Evolutionary conservation across 768 basidiomycete species (phyloP).

Genomic region (Phaffia tasmanica): DNA sequence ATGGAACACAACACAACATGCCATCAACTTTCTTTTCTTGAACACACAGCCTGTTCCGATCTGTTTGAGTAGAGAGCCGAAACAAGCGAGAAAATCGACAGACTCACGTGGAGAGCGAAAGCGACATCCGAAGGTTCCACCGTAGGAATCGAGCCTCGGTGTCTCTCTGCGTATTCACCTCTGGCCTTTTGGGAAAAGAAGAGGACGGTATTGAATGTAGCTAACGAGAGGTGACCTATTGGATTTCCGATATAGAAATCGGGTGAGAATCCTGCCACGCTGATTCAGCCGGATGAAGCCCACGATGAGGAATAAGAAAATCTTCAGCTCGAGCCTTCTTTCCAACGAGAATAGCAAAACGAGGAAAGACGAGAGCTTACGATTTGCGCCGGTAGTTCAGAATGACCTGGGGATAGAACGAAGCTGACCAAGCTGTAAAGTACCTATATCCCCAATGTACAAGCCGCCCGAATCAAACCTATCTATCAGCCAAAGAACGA

Average conservation of each 20-base stretch:
- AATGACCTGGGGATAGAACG: conserved; percentile 41
- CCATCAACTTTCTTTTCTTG: no score
- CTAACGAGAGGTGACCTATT: conserved; percentile 37
- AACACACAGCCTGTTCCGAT: no score
- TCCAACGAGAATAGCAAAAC: conserved; percentile 8
- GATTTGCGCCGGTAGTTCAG: conserved; percentile 38
- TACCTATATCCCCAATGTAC: conserved; percentile 9
- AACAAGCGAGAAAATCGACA: background rate
- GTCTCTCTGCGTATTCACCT: conserved; percentile 37
- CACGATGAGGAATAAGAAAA: background rate
- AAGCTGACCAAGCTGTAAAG: conserved; percentile 31
- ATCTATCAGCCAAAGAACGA: background rate
- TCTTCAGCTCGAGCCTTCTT: background rate
- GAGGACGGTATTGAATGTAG: conserved; percentile 37
- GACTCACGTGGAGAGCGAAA: conserved; percentile 38
- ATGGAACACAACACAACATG: no score
- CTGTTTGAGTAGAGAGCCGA: no score
- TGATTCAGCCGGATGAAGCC: conserved; percentile 4
- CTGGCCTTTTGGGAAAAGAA: conserved; percentile 34
- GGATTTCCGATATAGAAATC: conserved; percentile 42
- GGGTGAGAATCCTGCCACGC: conserved; percentile 37
- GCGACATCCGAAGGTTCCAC: conserved; percentile 40
- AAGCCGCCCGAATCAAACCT: background rate
- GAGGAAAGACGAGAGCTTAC: conserved; percentile 27
- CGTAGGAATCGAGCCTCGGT: conserved; percentile 38